phyloP scores from a whole-genome alignment of 2,329 filamentous ascomycete genomes.

The Geosmithia flava region DNA sequence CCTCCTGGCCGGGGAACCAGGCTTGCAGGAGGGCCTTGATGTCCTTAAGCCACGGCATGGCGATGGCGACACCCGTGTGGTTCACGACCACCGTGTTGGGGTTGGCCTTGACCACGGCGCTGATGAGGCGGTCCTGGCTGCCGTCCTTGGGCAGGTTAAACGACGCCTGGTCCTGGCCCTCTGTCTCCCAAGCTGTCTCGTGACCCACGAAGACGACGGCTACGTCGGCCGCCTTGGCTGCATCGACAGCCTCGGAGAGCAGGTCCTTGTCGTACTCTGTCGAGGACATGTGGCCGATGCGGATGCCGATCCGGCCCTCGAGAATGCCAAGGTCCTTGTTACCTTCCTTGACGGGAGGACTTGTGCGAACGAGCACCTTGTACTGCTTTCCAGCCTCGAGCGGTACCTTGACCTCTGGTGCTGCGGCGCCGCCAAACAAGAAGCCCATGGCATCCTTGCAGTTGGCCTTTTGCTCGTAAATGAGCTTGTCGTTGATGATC shows the following conservation, averaged over 20 bases:
- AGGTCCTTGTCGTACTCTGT: conserved; percentile 16
- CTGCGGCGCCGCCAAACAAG: conserved; percentile 8
- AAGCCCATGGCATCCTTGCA: conserved; percentile 3
- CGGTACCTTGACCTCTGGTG: conserved; percentile 16
- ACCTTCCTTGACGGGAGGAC: conserved; percentile 11
- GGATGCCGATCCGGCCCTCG: conserved; percentile 5
- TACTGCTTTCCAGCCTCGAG: conserved; percentile 16
- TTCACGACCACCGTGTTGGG: conserved; percentile 56
- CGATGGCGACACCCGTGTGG: conserved; percentile 55
- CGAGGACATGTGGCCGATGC: conserved; percentile 17
- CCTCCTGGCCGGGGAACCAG: conserved; percentile 62
- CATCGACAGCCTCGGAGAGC: conserved; percentile 36
- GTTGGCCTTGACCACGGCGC: conserved; percentile 50
- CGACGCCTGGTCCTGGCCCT: conserved; percentile 63
- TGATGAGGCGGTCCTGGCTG: conserved; percentile 42
- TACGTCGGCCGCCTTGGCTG: conserved; percentile 46
- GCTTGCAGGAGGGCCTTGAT: conserved; percentile 49
- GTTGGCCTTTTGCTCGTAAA: conserved; percentile 12
- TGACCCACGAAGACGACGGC: conserved; percentile 58
- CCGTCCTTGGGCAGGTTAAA: conserved; percentile 53
- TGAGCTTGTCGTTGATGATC: conserved; percentile 12
- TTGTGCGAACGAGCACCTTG: conserved; percentile 15
- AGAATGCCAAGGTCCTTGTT: conserved; percentile 14
- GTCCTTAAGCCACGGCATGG: conserved; percentile 54
- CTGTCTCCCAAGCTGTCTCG: conserved; percentile 65